These are phyloP conservation scores for Fusarium sp. DNA, from an alignment of 2,329 filamentous ascomycete genomes.

Conservation along the genomic window DNA sequence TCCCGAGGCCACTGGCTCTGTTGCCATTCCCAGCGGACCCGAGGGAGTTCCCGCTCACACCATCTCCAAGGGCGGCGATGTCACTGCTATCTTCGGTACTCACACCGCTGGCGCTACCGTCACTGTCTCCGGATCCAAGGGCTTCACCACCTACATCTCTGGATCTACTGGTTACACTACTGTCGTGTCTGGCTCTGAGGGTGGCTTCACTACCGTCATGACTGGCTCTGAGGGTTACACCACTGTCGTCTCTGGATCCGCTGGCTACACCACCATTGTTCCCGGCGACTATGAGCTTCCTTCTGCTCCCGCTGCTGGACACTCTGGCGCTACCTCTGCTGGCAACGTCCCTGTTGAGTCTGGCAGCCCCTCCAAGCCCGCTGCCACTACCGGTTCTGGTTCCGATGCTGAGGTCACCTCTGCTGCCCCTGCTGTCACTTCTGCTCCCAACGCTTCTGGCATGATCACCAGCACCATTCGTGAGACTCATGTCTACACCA, in stretches of 20 bases:
- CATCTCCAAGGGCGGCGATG: constrained; percentile 10
- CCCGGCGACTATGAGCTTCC: not conserved
- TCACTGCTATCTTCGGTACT: constrained; percentile 28
- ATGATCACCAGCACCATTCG: constrained; percentile 39
- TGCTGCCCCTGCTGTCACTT: constrained; percentile 12
- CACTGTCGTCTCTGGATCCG: constrained; percentile 6
- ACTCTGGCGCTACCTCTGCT: constrained; percentile 4
- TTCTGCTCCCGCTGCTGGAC: not conserved
- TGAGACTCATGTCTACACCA: constrained; percentile 43
- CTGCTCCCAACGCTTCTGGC: constrained; percentile 23
- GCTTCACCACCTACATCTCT: constrained; percentile 6
- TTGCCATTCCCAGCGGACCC: constrained; percentile 2
- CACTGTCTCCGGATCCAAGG: constrained; percentile 3
- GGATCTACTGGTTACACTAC: constrained; percentile 19
- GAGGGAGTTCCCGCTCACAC: constrained; percentile 10
- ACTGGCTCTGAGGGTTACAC: constrained; percentile 17
- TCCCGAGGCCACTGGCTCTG: not conserved
- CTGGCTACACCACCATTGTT: constrained; percentile 13
- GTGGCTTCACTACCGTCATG: constrained; percentile 15
- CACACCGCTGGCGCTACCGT: constrained; percentile 2
- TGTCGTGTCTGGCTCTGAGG: constrained; percentile 5
- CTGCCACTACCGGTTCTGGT: constrained; percentile 1
- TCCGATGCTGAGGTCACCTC: constrained; percentile 18
- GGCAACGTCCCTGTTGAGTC: constrained; percentile 5
- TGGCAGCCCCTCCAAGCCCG: constrained; percentile 12